These are phyloP conservation scores for Gynochthodes officinalis DNA, from an alignment of 257 asterid species.

Conservation along the genomic window DNA sequence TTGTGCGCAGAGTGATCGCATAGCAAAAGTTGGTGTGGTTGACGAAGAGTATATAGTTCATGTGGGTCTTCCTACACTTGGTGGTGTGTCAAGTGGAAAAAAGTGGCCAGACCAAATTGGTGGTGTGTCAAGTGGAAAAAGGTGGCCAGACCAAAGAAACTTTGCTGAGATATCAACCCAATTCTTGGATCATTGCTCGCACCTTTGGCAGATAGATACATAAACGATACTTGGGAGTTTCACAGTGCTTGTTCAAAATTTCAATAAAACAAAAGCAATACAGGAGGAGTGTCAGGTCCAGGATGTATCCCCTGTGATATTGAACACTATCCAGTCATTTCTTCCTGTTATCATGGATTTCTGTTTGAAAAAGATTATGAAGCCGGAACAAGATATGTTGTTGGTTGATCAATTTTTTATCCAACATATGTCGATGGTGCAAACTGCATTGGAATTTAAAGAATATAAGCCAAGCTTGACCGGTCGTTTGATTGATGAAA, in stretches of 20 bases:
- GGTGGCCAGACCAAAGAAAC: conserved; percentile 82
- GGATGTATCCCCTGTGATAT: conserved; percentile 74
- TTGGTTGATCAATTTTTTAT: conserved; percentile 74
- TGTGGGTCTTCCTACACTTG: conserved; percentile 74
- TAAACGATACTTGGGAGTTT: conserved; percentile 73
- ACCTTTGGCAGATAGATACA: conserved; percentile 87
- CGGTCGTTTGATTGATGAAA: no score
- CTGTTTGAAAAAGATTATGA: conserved; percentile 65
- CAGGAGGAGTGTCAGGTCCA: conserved; percentile 89
- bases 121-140: no score
- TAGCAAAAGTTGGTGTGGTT: conserved; percentile 74
- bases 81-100: conserved; percentile 41
- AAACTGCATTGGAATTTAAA: conserved; percentile 82
- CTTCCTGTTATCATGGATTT: conserved; percentile 60
- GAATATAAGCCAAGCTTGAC: conserved; percentile 69
- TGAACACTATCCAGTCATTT: conserved; percentile 72
- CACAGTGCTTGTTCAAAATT: conserved; percentile 66
- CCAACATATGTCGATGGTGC: conserved; percentile 79
- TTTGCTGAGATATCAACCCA: conserved; percentile 86
- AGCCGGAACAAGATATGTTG: conserved; percentile 63
- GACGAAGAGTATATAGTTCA: conserved; percentile 68
- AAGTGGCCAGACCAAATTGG: no score
- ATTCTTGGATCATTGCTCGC: conserved; percentile 93
- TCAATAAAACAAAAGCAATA: conserved; percentile 60
- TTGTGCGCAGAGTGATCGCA: conserved; percentile 93